Conservation (phyloP, 2,329 filamentous ascomycete species). For the Ophiostoma piceae region DNA sequence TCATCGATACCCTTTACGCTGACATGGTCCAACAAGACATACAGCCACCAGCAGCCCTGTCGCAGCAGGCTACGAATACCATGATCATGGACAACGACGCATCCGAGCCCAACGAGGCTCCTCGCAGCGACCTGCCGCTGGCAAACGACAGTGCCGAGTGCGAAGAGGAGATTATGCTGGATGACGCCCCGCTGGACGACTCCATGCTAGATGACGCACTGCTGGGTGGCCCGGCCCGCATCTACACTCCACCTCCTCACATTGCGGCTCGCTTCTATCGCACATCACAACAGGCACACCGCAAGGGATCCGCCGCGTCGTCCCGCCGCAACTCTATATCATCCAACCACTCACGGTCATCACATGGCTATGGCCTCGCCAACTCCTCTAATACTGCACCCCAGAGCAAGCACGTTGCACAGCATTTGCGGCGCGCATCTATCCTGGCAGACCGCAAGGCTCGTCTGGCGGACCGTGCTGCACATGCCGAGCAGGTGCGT, state of each 20-base stretch:
- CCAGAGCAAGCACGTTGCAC: conserved; percentile 72
- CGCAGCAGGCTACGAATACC: not conserved
- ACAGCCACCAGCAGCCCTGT: conserved; percentile 13
- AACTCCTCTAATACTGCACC: conserved; percentile 40
- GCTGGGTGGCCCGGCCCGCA: conserved; percentile 26
- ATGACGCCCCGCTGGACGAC: not conserved
- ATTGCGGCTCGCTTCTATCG: conserved; percentile 75
- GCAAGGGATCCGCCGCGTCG: conserved; percentile 70
- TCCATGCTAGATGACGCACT: not conserved
- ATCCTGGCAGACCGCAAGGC: conserved; percentile 78
- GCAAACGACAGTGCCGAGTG: conserved; percentile 22
- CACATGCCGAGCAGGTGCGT: conserved; percentile 78
- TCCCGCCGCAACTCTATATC: conserved; percentile 76
- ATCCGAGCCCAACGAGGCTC: not conserved
- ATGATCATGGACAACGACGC: conserved; percentile 24
- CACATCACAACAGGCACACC: conserved; percentile 54
- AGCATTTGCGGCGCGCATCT: conserved; percentile 71
- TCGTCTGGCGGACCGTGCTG: conserved; percentile 70
- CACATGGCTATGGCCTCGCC: conserved; percentile 49
- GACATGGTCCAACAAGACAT: conserved; percentile 17
- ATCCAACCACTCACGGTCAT: conserved; percentile 66
- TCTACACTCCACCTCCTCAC: conserved; percentile 64
- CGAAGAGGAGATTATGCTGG: conserved; percentile 20
- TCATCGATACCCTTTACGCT: not conserved
- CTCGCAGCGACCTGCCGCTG: conserved; percentile 15